Percentiles rank a stretch among this genome's conserved stretches.
Conservation (phyloP, 1,284 basidiomycete genomes). For the Ustilago bromivora region DNA sequence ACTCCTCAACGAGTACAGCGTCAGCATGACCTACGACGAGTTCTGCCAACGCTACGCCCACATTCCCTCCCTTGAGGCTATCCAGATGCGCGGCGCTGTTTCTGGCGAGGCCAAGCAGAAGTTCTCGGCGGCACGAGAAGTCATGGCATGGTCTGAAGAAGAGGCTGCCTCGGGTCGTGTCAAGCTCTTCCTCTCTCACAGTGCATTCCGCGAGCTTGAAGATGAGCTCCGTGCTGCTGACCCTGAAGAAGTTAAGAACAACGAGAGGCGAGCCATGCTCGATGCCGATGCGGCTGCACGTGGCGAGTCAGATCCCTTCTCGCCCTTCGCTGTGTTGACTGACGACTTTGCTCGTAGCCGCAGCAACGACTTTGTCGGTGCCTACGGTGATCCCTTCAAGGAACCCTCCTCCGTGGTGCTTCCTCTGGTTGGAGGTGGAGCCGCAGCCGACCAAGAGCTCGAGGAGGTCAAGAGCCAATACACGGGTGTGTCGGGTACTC, state of each 20-base stretch:
- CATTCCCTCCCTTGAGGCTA: constrained; percentile 54
- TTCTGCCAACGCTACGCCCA: constrained; percentile 78
- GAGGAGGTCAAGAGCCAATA: constrained; percentile 61
- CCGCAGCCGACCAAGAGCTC: constrained; percentile 29
- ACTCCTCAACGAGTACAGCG: constrained; percentile 70
- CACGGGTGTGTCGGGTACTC: constrained; percentile 44
- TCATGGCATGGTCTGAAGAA: constrained; percentile 77
- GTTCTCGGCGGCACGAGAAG: constrained; percentile 73
- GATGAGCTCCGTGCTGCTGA: constrained; percentile 79
- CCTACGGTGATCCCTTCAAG: constrained; percentile 67
- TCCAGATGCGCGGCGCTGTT: constrained; percentile 72
- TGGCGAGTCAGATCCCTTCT: constrained; percentile 73
- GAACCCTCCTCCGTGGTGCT: constrained; percentile 72
- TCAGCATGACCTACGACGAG: constrained; percentile 86
- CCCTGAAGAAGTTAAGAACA: constrained; percentile 75
- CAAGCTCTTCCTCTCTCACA: constrained; percentile 90
- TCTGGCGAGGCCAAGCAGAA: constrained; percentile 71
- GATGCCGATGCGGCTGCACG: constrained; percentile 76
- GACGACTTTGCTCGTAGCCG: constrained; percentile 70
- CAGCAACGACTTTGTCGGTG: constrained; percentile 59
- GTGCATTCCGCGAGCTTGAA: constrained; percentile 88
- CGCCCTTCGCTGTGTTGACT: constrained; percentile 71
- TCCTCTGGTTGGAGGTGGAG: constrained; percentile 75
- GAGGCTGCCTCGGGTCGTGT: constrained; percentile 82
- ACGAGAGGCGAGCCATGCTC: constrained; percentile 75